Conservation (phyloP, 108 stramenopile species). For the Skeletonema tropicum region DNA sequence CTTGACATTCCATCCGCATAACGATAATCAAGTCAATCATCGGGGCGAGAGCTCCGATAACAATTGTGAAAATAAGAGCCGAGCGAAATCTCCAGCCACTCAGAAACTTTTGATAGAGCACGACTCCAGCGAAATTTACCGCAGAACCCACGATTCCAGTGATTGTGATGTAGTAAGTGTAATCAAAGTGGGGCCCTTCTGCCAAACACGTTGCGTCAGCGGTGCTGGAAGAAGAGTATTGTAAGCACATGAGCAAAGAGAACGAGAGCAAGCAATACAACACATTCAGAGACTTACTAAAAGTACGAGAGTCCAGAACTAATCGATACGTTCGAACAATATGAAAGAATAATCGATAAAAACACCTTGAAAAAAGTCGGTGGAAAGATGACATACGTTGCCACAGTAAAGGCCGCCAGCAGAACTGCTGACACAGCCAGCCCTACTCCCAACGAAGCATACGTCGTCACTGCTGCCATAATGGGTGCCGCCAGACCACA, state of each 20-base stretch:
- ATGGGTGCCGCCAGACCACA: constrained; percentile 44
- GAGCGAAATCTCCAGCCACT: constrained; percentile 42
- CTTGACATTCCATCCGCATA: constrained; percentile 45
- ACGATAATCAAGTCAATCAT: constrained; percentile 50
- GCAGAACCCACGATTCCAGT: constrained; percentile 48
- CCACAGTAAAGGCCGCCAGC: constrained; percentile 14
- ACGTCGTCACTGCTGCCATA: constrained; percentile 48
- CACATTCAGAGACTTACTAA: constrained; percentile 42
- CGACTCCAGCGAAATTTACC: constrained; percentile 38
- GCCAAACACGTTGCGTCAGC: neutral
- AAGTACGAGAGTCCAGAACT: constrained; percentile 38
- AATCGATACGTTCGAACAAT: constrained; percentile 26
- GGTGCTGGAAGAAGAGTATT: neutral
- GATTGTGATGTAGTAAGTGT: constrained; percentile 53
- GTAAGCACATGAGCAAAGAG: neutral
- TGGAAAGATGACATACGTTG: constrained; percentile 39
- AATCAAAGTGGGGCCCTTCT: constrained; percentile 41
- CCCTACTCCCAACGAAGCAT: constrained; percentile 35
- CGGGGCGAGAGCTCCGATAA: constrained; percentile 40
- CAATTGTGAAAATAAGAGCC: constrained; percentile 48
- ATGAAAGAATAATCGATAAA: constrained; percentile 34
- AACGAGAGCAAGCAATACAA: constrained; percentile 24
- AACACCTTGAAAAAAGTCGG: constrained; percentile 37
- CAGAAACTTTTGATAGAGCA: constrained; percentile 43
- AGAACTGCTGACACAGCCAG: constrained; percentile 30